phyloP scores from a whole-genome alignment of 345 rosid species.

The Linum tenue region DNA sequence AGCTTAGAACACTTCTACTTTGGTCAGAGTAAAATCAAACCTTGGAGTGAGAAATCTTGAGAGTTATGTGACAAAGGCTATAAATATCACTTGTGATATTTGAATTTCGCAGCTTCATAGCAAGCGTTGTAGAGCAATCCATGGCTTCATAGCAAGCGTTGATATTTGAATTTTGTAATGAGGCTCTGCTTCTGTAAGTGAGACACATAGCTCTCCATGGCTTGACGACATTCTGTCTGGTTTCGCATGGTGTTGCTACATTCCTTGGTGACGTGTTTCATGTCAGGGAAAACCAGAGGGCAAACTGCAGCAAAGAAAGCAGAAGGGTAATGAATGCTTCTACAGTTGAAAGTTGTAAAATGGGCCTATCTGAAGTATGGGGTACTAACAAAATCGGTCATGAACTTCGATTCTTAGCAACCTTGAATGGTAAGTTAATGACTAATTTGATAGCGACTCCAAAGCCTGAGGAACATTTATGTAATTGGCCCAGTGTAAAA shows the following conservation, averaged over 20 bases:
- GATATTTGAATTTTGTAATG: slow-evolving; percentile 86
- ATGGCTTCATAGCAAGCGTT: too few species aligned
- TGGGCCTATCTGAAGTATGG: too few species aligned
- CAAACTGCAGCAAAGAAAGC: slow-evolving; percentile 46
- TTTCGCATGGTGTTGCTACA: slow-evolving; percentile 49
- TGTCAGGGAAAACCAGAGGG: slow-evolving; percentile 77
- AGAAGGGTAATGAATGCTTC: background rate
- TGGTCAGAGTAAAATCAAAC: slow-evolving; percentile 24
- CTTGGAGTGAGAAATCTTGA: slow-evolving; percentile 97
- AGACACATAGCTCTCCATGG: slow-evolving; percentile 75
- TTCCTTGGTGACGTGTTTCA: slow-evolving; percentile 51
- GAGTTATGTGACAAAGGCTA: slow-evolving; percentile 71
- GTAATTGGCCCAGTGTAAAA: background rate
- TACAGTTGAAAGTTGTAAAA: too few species aligned
- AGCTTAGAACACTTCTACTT: background rate
- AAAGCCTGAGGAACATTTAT: background rate
- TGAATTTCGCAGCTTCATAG: slow-evolving; percentile 52
- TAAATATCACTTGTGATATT: slow-evolving; percentile 64
- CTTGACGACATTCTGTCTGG: slow-evolving; percentile 54
- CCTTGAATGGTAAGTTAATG: background rate
- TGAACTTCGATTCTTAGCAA: too few species aligned
- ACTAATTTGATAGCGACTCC: background rate
- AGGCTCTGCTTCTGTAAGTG: slow-evolving; percentile 94
- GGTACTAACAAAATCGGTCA: too few species aligned
- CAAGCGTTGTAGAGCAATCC: slow-evolving; percentile 74